phyloP scores from a whole-genome alignment of 2,329 filamentous ascomycete genomes.

The Diaporthe vexans region DNA sequence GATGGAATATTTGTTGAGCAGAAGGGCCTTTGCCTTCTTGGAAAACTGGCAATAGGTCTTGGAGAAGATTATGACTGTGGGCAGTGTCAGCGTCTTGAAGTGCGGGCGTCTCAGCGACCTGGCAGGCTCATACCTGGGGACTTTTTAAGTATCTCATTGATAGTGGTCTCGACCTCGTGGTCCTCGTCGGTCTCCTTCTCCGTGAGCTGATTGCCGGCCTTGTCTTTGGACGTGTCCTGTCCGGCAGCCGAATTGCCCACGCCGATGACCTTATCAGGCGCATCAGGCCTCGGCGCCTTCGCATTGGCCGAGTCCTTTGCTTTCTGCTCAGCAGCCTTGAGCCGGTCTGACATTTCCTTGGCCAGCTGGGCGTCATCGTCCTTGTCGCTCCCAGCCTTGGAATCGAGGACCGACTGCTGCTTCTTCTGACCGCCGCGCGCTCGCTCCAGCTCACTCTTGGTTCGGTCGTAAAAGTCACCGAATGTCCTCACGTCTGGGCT shows the following conservation, averaged over 20 bases:
- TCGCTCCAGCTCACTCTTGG: constrained; percentile 67
- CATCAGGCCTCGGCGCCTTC: constrained; percentile 73
- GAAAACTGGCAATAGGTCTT: constrained; percentile 94
- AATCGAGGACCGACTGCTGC: constrained; percentile 57
- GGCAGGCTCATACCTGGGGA: constrained; percentile 77
- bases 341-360: constrained; percentile 69
- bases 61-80: constrained; percentile 91
- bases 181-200: constrained; percentile 68
- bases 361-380: constrained; percentile 69
- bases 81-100: constrained; percentile 39
- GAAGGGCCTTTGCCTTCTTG: constrained; percentile 84
- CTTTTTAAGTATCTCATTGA: constrained; percentile 85
- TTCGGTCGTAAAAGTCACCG: constrained; percentile 73
- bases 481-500: constrained; percentile 60
- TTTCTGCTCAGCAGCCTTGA: constrained; percentile 77
- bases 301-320: constrained; percentile 78
- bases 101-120: constrained; percentile 32
- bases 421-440: constrained; percentile 44
- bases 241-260: constrained; percentile 70
- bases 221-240: constrained; percentile 59
- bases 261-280: constrained; percentile 70
- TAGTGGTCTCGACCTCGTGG: constrained; percentile 75
- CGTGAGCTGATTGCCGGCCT: constrained; percentile 56
- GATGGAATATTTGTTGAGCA: constrained; percentile 88
- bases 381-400: constrained; percentile 59